A percentile compares a stretch with the other conserved stretches of the same genome.
These are phyloP conservation scores for Carex kokanica DNA, from an alignment of 176 grass and related monocot species.

Conservation along the genomic window DNA sequence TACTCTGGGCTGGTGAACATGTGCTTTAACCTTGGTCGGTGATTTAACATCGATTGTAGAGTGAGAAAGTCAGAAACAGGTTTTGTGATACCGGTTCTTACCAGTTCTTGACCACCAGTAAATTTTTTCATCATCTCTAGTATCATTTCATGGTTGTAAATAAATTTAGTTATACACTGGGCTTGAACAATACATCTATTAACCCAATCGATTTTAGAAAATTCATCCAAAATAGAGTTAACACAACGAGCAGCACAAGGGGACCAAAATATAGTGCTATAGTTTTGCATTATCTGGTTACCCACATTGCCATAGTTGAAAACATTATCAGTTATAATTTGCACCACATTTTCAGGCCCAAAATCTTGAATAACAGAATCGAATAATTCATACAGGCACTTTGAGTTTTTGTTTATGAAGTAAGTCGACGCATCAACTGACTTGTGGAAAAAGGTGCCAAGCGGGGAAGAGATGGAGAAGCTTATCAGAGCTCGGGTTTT, in stretches of 20 bases:
- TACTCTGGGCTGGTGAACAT: slow-evolving; percentile 84
- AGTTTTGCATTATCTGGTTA: slow-evolving; percentile 84
- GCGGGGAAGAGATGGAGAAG: slow-evolving; percentile 71
- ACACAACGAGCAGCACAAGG: slow-evolving; percentile 84
- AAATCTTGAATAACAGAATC: slow-evolving; percentile 88
- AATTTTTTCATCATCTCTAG: slow-evolving; percentile 64
- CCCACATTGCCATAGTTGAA: slow-evolving; percentile 65
- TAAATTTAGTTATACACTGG: slow-evolving; percentile 75
- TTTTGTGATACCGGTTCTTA: slow-evolving; percentile 82
- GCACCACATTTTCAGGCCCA: slow-evolving; percentile 89
- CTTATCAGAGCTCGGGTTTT: slow-evolving; percentile 77
- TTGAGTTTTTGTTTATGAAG: slow-evolving; percentile 70
- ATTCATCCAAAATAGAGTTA: slow-evolving; percentile 83
- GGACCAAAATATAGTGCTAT: slow-evolving; percentile 77
- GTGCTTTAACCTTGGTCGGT: slow-evolving; percentile 75
- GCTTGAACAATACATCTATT: slow-evolving; percentile 78
- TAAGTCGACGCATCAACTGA: slow-evolving; percentile 73
- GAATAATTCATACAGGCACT: slow-evolving; percentile 76
- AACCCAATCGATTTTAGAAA: slow-evolving; percentile 92
- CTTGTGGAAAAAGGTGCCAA: slow-evolving; percentile 90
- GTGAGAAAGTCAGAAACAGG: slow-evolving; percentile 79
- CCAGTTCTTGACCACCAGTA: slow-evolving; percentile 59
- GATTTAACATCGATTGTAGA: slow-evolving; percentile 64
- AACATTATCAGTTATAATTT: slow-evolving; percentile 69
- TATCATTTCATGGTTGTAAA: slow-evolving; percentile 78